Evolutionary conservation across 768 basidiomycete genomes (phyloP).

Genomic region (Mycena alexandri): DNA sequence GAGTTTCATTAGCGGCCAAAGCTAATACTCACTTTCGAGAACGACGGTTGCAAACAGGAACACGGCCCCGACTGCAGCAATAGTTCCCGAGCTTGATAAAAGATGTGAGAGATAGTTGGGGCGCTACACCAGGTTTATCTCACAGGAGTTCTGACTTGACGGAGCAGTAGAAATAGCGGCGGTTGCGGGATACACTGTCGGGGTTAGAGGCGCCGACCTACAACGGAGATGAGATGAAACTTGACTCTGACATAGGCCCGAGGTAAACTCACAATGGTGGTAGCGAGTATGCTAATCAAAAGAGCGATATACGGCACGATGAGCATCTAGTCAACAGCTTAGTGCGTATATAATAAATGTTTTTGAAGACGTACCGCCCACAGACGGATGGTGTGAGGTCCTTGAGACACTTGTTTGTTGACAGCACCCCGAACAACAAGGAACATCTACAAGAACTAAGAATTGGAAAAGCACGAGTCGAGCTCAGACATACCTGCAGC

Average conservation of each 20-base stretch:
- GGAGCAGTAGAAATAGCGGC: constrained; percentile 67
- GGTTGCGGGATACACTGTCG: constrained; percentile 54
- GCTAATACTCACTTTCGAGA: constrained; percentile 50
- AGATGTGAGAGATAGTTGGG: background rate
- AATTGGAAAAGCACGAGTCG: background rate
- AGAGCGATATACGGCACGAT: constrained; percentile 56
- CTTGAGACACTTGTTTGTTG: constrained; percentile 47
- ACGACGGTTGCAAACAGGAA: constrained; percentile 54
- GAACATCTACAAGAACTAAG: constrained; percentile 53
- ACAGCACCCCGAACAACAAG: constrained; percentile 54
- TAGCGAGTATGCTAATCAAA: constrained; percentile 52
- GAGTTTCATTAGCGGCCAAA: background rate
- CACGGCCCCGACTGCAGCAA: constrained; percentile 55
- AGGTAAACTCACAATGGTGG: constrained; percentile 53
- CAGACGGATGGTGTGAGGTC: constrained; percentile 49
- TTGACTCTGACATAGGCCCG: background rate
- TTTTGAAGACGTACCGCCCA: constrained; percentile 52
- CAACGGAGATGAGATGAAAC: background rate
- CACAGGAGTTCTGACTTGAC: constrained; percentile 53
- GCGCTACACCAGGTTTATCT: constrained; percentile 20
- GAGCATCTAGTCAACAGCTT: constrained; percentile 50
- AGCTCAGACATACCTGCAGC: constrained; percentile 49
- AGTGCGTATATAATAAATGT: background rate
- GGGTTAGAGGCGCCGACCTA: constrained; percentile 57
- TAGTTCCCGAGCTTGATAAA: constrained; percentile 53